Percentiles rank a stretch among this genome's conserved stretches.
phyloP scores from a whole-genome alignment of 495 filamentous ascomycete species.

The Cercophora scortea region DNA sequence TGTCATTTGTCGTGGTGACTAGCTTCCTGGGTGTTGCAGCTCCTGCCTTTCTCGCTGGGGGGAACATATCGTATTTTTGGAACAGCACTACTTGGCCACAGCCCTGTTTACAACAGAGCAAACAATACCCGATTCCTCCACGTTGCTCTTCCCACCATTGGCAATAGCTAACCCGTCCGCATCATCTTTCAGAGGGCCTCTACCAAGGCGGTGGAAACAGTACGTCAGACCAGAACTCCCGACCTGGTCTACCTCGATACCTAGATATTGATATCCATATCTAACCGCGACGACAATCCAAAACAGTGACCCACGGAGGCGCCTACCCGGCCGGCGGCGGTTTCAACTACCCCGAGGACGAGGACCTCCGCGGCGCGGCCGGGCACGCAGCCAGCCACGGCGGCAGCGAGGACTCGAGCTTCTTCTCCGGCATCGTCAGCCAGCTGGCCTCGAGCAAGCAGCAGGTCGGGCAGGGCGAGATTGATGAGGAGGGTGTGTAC shows the following conservation, averaged over 20 bases:
- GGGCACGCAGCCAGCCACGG: slow-evolving; percentile 44
- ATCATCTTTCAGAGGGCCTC: not conserved
- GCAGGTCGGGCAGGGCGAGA: slow-evolving; percentile 39
- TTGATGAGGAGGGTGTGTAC: slow-evolving; percentile 49
- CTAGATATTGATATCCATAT: not conserved
- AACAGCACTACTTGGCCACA: too few relatives aligned
- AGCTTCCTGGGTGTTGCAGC: not conserved
- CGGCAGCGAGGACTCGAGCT: slow-evolving; percentile 31
- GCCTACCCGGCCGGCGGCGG: slow-evolving; percentile 31
- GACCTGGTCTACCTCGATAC: too few relatives aligned
- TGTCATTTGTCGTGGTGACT: too few relatives aligned
- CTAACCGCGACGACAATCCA: not conserved
- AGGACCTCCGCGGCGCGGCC: slow-evolving; percentile 43
- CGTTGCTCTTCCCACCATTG: not conserved
- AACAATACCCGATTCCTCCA: not conserved
- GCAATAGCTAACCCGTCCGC: not conserved
- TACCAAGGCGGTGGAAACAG: slow-evolving; percentile 12
- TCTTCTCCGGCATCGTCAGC: slow-evolving; percentile 46
- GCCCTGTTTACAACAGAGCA: too few relatives aligned
- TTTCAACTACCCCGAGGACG: slow-evolving; percentile 25
- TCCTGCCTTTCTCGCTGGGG: too few relatives aligned
- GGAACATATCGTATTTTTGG: not conserved
- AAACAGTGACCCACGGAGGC: slow-evolving; percentile 30
- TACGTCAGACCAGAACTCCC: slow-evolving; percentile 2
- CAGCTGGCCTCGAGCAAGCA: slow-evolving; percentile 42